Percentiles rank a stretch among this genome's conserved stretches.
phyloP scores from a whole-genome alignment of 169 alveolate species.

The Eimeria tenella region DNA sequence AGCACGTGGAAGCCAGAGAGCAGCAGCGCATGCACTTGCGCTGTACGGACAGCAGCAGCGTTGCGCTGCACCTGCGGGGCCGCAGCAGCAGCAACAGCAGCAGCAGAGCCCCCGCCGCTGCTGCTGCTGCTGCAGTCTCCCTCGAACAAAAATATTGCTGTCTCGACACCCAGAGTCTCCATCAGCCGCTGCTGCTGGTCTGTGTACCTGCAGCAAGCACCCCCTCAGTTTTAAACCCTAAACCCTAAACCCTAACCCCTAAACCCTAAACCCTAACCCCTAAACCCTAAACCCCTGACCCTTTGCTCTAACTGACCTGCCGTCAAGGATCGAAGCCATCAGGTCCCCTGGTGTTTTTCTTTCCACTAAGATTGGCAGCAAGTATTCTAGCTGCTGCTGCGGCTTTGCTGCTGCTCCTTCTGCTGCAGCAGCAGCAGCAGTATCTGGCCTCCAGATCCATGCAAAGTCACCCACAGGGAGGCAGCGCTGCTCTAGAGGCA shows the following conservation, averaged over 20 bases:
- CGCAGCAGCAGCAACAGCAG: neutral
- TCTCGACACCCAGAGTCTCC: neutral
- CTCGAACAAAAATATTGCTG: neutral
- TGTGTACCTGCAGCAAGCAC: neutral
- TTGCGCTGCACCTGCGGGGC: constrained; percentile 40
- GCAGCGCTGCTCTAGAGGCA: constrained; percentile 9
- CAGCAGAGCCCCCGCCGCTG: neutral
- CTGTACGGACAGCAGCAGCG: constrained; percentile 38
- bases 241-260: neutral
- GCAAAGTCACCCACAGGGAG: constrained; percentile 12
- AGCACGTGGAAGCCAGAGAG: constrained; percentile 28
- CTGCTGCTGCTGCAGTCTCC: constrained; percentile 18
- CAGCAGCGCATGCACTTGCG: constrained; percentile 42
- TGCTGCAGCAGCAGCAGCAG: neutral
- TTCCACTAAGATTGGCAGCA: constrained; percentile 10
- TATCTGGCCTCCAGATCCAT: neutral
- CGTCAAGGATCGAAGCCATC: constrained; percentile 8
- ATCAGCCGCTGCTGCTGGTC: constrained; percentile 45
- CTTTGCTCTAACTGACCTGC: neutral
- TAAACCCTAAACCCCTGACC: neutral
- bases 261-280: neutral
- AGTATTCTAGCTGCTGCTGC: neutral
- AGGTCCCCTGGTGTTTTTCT: constrained; percentile 1
- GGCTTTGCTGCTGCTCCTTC: neutral
- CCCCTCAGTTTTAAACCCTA: neutral